Conservation (phyloP, 1,284 basidiomycete genomes). For the Wolfiporia cocos region DNA sequence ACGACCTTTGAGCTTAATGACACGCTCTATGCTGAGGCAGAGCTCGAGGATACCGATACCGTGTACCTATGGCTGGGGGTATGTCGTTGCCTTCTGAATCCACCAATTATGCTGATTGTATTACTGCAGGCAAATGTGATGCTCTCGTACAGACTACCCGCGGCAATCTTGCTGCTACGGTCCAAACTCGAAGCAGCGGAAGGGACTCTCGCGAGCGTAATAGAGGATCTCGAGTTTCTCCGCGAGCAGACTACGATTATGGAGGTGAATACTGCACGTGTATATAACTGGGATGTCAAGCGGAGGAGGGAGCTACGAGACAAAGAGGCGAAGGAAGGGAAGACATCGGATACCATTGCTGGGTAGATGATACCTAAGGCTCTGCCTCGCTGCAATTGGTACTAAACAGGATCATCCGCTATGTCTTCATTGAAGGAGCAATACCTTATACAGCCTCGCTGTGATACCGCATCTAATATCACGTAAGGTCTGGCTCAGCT, state of each 20-base stretch:
- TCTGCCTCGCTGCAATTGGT: too few relatives aligned
- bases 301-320: constrained; percentile 60
- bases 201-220: constrained; percentile 59
- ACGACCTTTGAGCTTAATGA: constrained; percentile 97
- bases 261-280: constrained; percentile 96
- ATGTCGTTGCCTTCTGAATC: constrained; percentile 29
- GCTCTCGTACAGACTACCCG: constrained; percentile 88
- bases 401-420: too few relatives aligned
- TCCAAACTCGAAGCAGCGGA: constrained; percentile 80
- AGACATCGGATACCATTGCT: too few relatives aligned
- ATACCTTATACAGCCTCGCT: too few relatives aligned
- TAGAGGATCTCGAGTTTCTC: constrained; percentile 91
- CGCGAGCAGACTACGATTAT: constrained; percentile 95
- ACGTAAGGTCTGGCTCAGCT: too few relatives aligned
- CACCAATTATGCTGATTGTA: background rate
- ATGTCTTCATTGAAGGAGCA: too few relatives aligned
- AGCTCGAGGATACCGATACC: constrained; percentile 80
- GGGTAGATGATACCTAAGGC: too few relatives aligned
- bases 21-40: constrained; percentile 90
- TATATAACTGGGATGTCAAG: constrained; percentile 97
- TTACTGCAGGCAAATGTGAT: constrained; percentile 86
- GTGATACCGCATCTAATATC: too few relatives aligned
- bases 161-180: constrained; percentile 72
- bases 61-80: constrained; percentile 98
- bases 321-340: constrained; percentile 28